These are phyloP conservation scores for Melastoma candidum DNA, from an alignment of 441 rosid species.

Conservation along the genomic window DNA sequence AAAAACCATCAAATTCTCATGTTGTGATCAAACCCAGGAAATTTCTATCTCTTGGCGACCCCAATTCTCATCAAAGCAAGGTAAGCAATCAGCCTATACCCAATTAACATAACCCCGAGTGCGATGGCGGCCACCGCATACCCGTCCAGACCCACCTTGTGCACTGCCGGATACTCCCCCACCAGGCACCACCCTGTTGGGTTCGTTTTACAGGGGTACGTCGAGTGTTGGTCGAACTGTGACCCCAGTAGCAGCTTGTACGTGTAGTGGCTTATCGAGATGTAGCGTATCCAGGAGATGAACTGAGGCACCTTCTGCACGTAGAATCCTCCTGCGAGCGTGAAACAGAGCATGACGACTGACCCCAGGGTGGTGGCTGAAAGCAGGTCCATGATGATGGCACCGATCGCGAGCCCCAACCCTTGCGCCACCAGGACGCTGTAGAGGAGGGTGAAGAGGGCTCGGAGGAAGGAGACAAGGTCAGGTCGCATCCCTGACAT, in stretches of 20 bases:
- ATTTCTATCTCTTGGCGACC: no score
- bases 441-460: constrained; percentile 22
- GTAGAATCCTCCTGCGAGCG: constrained; percentile 27
- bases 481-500: constrained; percentile 21
- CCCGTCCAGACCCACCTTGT: constrained; percentile 16
- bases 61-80: constrained; percentile 23
- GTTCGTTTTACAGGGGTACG: constrained; percentile 7
- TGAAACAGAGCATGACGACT: constrained; percentile 19
- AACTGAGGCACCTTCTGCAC: constrained; percentile 26
- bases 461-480: constrained; percentile 11
- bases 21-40: no score
- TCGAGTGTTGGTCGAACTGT: constrained; percentile 7
- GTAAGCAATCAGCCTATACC: constrained; percentile 31
- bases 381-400: constrained; percentile 24
- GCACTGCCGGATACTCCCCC: constrained; percentile 8
- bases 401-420: constrained; percentile 25
- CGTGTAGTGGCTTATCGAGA: constrained; percentile 24
- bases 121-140: constrained; percentile 22
- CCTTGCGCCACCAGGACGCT: constrained; percentile 21
- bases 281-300: constrained; percentile 25
- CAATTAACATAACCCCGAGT: constrained; percentile 24
- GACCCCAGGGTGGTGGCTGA: constrained; percentile 24
- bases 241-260: constrained; percentile 24
- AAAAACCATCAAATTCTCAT: no score
- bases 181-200: constrained; percentile 10